Percentiles rank a stretch among this genome's conserved stretches.
These are phyloP conservation scores for Mimosa pudica DNA, from an alignment of 306 rosid genomes.

Conservation along the genomic window DNA sequence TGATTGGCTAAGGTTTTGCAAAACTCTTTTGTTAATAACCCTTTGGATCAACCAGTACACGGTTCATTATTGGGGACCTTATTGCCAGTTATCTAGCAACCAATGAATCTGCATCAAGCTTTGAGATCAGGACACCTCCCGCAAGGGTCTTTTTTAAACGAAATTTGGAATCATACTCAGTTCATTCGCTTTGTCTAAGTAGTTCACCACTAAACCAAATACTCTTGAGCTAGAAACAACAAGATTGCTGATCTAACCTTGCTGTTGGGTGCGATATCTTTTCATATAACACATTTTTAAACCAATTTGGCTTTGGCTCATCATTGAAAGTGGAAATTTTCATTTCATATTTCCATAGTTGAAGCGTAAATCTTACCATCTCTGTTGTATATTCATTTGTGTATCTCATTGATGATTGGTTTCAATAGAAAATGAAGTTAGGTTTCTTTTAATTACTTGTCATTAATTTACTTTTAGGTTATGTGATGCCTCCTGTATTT, in stretches of 20 bases:
- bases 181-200: too few relatives aligned
- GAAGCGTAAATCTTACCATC: conserved; percentile 20
- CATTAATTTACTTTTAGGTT: not conserved
- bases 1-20: conserved; percentile 19
- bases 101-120: too few relatives aligned
- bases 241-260: conserved; percentile 30
- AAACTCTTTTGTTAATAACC: not conserved
- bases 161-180: too few relatives aligned
- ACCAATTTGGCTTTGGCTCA: conserved; percentile 25
- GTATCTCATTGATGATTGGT: conserved; percentile 11
- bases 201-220: too few relatives aligned
- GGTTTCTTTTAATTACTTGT: conserved; percentile 8
- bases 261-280: conserved; percentile 10
- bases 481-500: not conserved
- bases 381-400: conserved; percentile 35
- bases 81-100: too few relatives aligned
- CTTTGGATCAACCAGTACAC: too few relatives aligned
- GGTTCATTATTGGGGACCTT: too few relatives aligned
- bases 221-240: conserved; percentile 10
- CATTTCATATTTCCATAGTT: conserved; percentile 24
- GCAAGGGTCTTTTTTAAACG: too few relatives aligned
- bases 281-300: conserved; percentile 14
- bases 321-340: conserved; percentile 33
- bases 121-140: too few relatives aligned
- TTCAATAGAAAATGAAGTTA: conserved; percentile 18